Evolutionary conservation across 164 flowering plant species (phyloP).

Genomic region (Santalum album): DNA sequence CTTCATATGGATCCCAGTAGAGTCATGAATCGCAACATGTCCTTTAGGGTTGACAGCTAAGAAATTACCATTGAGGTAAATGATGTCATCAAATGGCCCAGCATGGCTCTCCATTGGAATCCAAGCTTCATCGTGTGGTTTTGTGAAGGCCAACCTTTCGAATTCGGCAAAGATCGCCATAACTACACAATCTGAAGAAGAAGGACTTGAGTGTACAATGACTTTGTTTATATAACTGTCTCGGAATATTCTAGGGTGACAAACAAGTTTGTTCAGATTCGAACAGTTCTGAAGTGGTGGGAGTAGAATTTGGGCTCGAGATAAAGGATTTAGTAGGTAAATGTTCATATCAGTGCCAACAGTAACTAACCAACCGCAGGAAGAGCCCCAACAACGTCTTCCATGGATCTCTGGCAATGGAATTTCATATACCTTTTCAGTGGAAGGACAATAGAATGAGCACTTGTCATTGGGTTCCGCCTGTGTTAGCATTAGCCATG

Average conservation of each 20-base stretch:
- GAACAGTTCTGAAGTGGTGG: slow-evolving; percentile 8
- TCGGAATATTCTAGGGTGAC: neutral
- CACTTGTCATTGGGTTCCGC: neutral
- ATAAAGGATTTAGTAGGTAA: slow-evolving; percentile 7
- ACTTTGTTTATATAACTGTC: neutral
- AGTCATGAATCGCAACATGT: neutral
- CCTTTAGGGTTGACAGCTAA: slow-evolving; percentile 2
- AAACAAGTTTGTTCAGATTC: neutral
- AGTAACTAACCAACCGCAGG: slow-evolving; percentile 11
- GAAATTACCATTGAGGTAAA: slow-evolving; percentile 1
- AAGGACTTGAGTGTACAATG: slow-evolving; percentile 1
- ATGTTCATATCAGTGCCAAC: slow-evolving; percentile 1
- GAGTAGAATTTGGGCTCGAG: slow-evolving; percentile 4
- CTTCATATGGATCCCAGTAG: neutral
- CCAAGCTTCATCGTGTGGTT: slow-evolving; percentile 5
- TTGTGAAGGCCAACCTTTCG: slow-evolving; percentile 6
- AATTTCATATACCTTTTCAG: neutral
- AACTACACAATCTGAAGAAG: slow-evolving; percentile 1
- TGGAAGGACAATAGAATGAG: slow-evolving; percentile 2
- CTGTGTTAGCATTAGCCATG: slow-evolving; percentile 11
- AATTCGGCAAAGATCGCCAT: neutral
- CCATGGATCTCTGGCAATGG: slow-evolving; percentile 1
- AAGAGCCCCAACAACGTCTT: slow-evolving; percentile 13
- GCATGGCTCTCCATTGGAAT: neutral
- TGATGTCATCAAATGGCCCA: neutral